These are phyloP conservation scores for Castanospermum australe DNA, from an alignment of 306 rosid species.

Conservation along the genomic window DNA sequence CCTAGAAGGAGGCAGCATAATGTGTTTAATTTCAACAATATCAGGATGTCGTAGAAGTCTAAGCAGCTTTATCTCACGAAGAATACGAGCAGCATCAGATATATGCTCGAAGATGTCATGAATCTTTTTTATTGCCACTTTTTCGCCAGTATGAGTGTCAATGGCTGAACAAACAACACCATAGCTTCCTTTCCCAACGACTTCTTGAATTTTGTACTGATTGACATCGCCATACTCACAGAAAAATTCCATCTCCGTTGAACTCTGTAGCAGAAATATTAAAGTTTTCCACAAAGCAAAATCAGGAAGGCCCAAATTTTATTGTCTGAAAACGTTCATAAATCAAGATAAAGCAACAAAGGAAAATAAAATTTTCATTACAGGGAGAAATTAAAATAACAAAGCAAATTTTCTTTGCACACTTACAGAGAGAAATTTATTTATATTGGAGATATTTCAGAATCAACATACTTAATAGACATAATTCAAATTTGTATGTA, in stretches of 20 bases:
- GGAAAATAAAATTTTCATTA: not conserved
- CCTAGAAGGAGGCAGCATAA: constrained; percentile 86
- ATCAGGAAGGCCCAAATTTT: not conserved
- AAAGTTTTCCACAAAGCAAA: constrained; percentile 14
- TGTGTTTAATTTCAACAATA: constrained; percentile 92
- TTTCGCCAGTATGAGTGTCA: constrained; percentile 83
- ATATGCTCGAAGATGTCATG: constrained; percentile 90
- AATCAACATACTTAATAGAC: not conserved
- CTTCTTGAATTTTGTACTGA: constrained; percentile 89
- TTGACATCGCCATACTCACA: constrained; percentile 90
- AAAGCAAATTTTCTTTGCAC: not conserved
- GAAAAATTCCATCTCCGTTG: constrained; percentile 84
- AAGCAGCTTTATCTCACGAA: constrained; percentile 97
- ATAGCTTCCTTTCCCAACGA: constrained; percentile 93
- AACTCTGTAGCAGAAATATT: constrained; percentile 52
- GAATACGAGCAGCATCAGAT: constrained; percentile 96
- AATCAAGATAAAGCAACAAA: constrained; percentile 21
- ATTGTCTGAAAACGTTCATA: not conserved
- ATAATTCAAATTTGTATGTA: not conserved
- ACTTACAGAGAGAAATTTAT: not conserved
- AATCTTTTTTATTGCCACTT: constrained; percentile 92
- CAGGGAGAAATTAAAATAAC: not conserved
- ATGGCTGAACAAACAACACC: constrained; percentile 97
- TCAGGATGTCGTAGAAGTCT: constrained; percentile 95
- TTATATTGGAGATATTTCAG: not conserved